Conservation (phyloP, 2,329 filamentous ascomycete genomes). For the Cryphonectria parasitica region DNA sequence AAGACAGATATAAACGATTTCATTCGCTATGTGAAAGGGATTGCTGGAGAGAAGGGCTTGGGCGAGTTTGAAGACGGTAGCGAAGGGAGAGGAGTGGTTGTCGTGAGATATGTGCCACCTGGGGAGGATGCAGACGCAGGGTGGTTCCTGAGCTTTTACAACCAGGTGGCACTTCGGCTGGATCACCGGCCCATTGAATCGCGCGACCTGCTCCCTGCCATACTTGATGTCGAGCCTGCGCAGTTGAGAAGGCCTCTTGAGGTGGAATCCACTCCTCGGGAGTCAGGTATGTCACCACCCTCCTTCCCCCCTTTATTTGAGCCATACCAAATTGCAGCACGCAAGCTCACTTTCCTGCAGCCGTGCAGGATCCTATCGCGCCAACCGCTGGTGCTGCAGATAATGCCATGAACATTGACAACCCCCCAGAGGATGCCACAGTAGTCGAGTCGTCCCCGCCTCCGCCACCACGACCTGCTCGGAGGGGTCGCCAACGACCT, state of each 20-base stretch:
- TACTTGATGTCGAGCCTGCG: slow-evolving; percentile 78
- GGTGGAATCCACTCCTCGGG: slow-evolving; percentile 44
- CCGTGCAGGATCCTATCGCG: not conserved
- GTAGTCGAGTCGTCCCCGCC: slow-evolving; percentile 26
- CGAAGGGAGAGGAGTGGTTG: slow-evolving; percentile 72
- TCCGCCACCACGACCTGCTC: slow-evolving; percentile 31
- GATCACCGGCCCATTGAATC: slow-evolving; percentile 86
- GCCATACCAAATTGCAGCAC: not conserved
- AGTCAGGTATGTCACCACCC: slow-evolving; percentile 29
- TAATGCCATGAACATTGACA: slow-evolving; percentile 36
- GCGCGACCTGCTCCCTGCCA: slow-evolving; percentile 88
- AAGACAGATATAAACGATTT: slow-evolving; percentile 76
- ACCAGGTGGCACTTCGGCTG: slow-evolving; percentile 69
- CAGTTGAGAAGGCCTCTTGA: slow-evolving; percentile 71
- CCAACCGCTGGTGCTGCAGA: slow-evolving; percentile 11
- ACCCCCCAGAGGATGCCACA: slow-evolving; percentile 18
- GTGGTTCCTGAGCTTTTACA: slow-evolving; percentile 74
- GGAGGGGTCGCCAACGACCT: slow-evolving; percentile 43
- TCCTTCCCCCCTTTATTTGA: not conserved
- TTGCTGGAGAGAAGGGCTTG: slow-evolving; percentile 74
- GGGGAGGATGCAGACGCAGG: slow-evolving; percentile 53
- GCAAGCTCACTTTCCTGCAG: slow-evolving; percentile 11
- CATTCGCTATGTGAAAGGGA: slow-evolving; percentile 73
- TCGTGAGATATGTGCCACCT: slow-evolving; percentile 71
- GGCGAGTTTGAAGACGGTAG: slow-evolving; percentile 67